Evolutionary conservation across 352 stramenopile species (phyloP).

Genomic region (Phytophthora citricola): DNA sequence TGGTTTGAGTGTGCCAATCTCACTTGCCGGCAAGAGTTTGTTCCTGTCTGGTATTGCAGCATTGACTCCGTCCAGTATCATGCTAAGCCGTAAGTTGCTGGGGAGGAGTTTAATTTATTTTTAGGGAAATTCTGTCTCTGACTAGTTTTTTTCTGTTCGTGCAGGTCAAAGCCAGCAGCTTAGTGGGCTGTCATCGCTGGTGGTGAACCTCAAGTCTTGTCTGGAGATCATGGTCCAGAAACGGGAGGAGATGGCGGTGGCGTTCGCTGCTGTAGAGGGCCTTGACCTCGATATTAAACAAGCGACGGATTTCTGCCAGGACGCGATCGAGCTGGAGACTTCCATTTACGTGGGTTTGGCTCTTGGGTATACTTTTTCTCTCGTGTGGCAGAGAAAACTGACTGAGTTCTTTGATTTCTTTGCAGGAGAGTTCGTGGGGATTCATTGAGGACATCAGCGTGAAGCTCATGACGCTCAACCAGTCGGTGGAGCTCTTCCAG

Average conservation of each 20-base stretch:
- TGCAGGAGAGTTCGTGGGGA: slow-evolving; percentile 78
- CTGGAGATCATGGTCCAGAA: slow-evolving; percentile 90
- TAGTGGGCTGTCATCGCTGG: slow-evolving; percentile 69
- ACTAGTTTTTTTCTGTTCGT: slow-evolving; percentile 9
- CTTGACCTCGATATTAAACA: slow-evolving; percentile 87
- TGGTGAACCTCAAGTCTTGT: slow-evolving; percentile 83
- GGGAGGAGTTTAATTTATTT: not conserved
- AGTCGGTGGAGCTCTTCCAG: slow-evolving; percentile 74
- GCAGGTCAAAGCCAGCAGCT: slow-evolving; percentile 87
- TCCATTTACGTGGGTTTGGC: slow-evolving; percentile 63
- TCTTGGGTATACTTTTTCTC: not conserved
- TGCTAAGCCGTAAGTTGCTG: slow-evolving; percentile 77
- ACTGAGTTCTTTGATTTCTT: slow-evolving; percentile 14
- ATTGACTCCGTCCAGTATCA: slow-evolving; percentile 84
- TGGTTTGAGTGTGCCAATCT: slow-evolving; percentile 86
- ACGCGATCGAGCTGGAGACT: slow-evolving; percentile 81
- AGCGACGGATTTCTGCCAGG: slow-evolving; percentile 80
- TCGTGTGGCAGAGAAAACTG: slow-evolving; percentile 10
- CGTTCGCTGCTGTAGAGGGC: slow-evolving; percentile 73
- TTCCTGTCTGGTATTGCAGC: slow-evolving; percentile 83
- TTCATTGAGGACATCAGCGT: slow-evolving; percentile 84
- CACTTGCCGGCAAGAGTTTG: slow-evolving; percentile 83
- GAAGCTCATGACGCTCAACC: slow-evolving; percentile 71
- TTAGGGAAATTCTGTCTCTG: not conserved
- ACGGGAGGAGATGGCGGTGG: slow-evolving; percentile 74